phyloP scores from a whole-genome alignment of 257 asterid genomes.

The Salvia splendens region DNA sequence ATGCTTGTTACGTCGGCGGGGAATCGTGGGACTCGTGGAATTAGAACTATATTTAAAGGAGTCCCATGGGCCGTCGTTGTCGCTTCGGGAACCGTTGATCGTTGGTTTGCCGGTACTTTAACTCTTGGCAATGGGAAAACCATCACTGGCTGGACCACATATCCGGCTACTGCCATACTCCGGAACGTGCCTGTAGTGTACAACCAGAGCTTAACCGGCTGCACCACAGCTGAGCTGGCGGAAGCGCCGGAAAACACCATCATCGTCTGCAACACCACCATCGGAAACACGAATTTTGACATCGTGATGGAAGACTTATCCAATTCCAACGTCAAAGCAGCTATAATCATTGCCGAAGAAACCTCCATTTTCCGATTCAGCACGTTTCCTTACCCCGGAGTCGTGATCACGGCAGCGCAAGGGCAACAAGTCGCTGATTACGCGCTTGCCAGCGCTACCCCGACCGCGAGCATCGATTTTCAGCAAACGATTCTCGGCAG shows the following conservation, averaged over 20 bases:
- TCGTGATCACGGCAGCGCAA: constrained; percentile 28
- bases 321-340: constrained; percentile 23
- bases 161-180: constrained; percentile 28
- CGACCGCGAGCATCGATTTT: constrained; percentile 38
- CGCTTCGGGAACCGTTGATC: constrained; percentile 39
- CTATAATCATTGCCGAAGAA: constrained; percentile 27
- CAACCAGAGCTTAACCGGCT: constrained; percentile 24
- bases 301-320: neutral
- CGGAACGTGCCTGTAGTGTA: constrained; percentile 22
- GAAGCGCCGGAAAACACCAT: constrained; percentile 15
- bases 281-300: neutral
- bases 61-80: constrained; percentile 46
- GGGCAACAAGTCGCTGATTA: constrained; percentile 30
- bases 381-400: constrained; percentile 33
- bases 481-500: constrained; percentile 40
- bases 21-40: constrained; percentile 18
- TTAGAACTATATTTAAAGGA: constrained; percentile 21
- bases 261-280: constrained; percentile 26
- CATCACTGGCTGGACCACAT: constrained; percentile 39
- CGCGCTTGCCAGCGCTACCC: neutral
- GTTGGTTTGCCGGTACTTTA: constrained; percentile 40
- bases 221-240: constrained; percentile 8
- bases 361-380: constrained; percentile 3
- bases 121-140: constrained; percentile 41
- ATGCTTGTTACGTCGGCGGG: constrained; percentile 41